These are phyloP conservation scores for Aspergillus caelatus DNA, from an alignment of 2,329 filamentous ascomycete species.

Conservation along the genomic window DNA sequence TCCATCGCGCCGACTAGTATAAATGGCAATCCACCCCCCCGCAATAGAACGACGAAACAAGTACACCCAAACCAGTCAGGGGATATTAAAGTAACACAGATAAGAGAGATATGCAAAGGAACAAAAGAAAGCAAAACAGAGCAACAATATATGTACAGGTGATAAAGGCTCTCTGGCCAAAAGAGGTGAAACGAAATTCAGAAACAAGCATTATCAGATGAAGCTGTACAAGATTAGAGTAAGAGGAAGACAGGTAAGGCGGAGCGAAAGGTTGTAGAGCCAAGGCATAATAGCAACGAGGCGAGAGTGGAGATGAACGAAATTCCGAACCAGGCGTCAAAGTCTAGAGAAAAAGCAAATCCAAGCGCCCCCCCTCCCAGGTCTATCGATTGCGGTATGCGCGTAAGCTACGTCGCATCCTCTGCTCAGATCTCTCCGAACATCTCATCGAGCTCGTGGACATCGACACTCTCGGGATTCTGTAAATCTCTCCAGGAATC, in stretches of 20 bases:
- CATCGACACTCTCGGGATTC: conserved; percentile 84
- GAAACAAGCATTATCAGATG: conserved; percentile 20
- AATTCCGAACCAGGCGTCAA: neutral
- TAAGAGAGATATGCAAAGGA: neutral
- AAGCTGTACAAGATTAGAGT: conserved; percentile 20
- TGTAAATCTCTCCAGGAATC: conserved; percentile 63
- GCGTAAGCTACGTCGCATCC: neutral
- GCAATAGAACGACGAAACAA: conserved; percentile 18
- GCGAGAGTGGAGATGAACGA: conserved; percentile 11
- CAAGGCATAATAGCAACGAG: neutral
- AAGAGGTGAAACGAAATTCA: conserved; percentile 5
- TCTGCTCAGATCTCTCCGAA: conserved; percentile 69
- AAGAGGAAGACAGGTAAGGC: conserved; percentile 1
- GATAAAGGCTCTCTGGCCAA: conserved; percentile 4
- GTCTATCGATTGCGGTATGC: conserved; percentile 2
- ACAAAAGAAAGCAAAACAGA: conserved; percentile 2
- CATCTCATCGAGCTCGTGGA: conserved; percentile 89
- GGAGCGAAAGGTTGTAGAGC: neutral
- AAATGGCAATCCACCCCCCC: conserved; percentile 9
- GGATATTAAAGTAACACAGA: conserved; percentile 8
- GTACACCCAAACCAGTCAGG: conserved; percentile 23
- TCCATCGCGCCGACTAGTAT: conserved; percentile 2
- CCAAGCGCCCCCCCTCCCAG: conserved; percentile 2
- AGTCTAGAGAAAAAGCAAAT: neutral
- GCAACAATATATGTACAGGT: conserved; percentile 23